These are phyloP conservation scores for Suillus tomentosus DNA, from an alignment of 768 basidiomycete species.

Conservation along the genomic window DNA sequence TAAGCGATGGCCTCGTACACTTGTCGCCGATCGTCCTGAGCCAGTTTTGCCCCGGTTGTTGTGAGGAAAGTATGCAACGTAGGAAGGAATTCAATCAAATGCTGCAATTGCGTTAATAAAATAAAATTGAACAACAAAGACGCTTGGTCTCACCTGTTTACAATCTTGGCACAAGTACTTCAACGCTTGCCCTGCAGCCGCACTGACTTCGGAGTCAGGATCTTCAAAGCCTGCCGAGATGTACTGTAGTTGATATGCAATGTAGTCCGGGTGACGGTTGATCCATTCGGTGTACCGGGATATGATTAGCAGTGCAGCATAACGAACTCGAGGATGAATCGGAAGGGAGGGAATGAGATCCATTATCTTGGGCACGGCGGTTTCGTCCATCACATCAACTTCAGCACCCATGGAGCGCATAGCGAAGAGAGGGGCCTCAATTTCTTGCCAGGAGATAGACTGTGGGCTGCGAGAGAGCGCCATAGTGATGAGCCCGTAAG, in stretches of 20 bases:
- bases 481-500: slow-evolving; percentile 77
- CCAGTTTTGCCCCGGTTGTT: slow-evolving; percentile 75
- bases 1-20: slow-evolving; percentile 96
- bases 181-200: slow-evolving; percentile 94
- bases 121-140: slow-evolving; percentile 1
- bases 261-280: slow-evolving; percentile 83
- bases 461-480: slow-evolving; percentile 66
- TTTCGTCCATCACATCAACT: slow-evolving; percentile 79
- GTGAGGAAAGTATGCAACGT: slow-evolving; percentile 88
- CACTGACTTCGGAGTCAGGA: slow-evolving; percentile 76
- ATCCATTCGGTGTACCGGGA: slow-evolving; percentile 98
- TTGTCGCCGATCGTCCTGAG: slow-evolving; percentile 86
- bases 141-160: slow-evolving; percentile 58
- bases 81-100: slow-evolving; percentile 89
- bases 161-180: slow-evolving; percentile 98
- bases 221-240: slow-evolving; percentile 91
- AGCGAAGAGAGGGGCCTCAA: slow-evolving; percentile 96
- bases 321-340: slow-evolving; percentile 86
- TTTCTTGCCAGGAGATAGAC: slow-evolving; percentile 86
- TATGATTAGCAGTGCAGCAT: slow-evolving; percentile 93
- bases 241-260: slow-evolving; percentile 84
- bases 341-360: slow-evolving; percentile 91
- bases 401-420: slow-evolving; percentile 98
- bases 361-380: slow-evolving; percentile 94
- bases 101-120: slow-evolving; percentile 44